Conservation (phyloP, 2,329 filamentous ascomycete species). For the Penicillium hordei region DNA sequence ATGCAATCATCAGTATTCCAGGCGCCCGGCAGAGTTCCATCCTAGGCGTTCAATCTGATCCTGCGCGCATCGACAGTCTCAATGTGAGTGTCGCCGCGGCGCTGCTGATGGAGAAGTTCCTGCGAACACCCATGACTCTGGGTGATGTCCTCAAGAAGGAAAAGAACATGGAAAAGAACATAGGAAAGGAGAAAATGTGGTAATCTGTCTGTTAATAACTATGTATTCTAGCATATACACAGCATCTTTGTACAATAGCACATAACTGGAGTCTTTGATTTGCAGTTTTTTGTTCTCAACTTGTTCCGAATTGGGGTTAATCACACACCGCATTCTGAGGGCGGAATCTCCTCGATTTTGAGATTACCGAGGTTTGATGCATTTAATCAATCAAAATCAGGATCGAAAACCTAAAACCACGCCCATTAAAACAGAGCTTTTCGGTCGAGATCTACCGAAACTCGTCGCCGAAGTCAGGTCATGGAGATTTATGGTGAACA, state of each 20-base stretch:
- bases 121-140: slow-evolving; percentile 35
- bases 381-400: background rate
- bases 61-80: slow-evolving; percentile 73
- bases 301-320: background rate
- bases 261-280: slow-evolving; percentile 2
- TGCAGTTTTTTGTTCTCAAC: background rate
- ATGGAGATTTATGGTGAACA: slow-evolving; percentile 6
- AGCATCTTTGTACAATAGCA: slow-evolving; percentile 17
- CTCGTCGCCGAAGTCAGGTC: slow-evolving; percentile 7
- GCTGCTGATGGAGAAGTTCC: slow-evolving; percentile 57
- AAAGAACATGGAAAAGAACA: slow-evolving; percentile 2
- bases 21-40: slow-evolving; percentile 49
- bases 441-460: background rate
- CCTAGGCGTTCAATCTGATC: slow-evolving; percentile 34
- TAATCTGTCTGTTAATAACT: slow-evolving; percentile 13
- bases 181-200: slow-evolving; percentile 16
- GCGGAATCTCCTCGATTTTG: background rate
- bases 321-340: background rate
- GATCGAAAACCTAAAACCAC: background rate
- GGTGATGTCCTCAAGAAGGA: slow-evolving; percentile 22
- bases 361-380: background rate
- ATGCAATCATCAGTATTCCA: slow-evolving; percentile 64
- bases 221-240: slow-evolving; percentile 11
- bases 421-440: background rate
- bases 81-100: slow-evolving; percentile 90